These are phyloP conservation scores for Ceratocystis papillata DNA, from an alignment of 2,329 filamentous ascomycete species.

Conservation along the genomic window DNA sequence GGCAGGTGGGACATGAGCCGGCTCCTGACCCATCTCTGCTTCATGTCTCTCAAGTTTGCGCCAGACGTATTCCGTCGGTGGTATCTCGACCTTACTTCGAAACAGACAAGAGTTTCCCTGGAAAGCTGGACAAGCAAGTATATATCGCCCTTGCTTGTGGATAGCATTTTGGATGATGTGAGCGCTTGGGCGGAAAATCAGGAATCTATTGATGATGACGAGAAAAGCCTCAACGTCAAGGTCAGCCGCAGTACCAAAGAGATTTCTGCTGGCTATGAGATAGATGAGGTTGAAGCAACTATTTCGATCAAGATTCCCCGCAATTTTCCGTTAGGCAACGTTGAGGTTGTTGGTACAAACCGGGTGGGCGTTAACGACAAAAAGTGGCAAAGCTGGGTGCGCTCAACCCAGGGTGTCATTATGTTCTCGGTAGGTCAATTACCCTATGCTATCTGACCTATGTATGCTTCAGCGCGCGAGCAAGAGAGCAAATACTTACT, in stretches of 20 bases:
- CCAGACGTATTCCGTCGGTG: constrained; percentile 72
- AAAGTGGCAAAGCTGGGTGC: constrained; percentile 87
- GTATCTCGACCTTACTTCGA: constrained; percentile 71
- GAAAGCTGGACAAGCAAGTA: constrained; percentile 77
- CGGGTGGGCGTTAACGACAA: constrained; percentile 80
- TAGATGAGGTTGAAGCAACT: constrained; percentile 76
- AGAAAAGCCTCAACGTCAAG: constrained; percentile 54
- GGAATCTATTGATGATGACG: constrained; percentile 36
- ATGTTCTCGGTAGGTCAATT: constrained; percentile 58
- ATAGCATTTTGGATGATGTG: constrained; percentile 56
- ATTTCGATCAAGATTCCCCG: constrained; percentile 73
- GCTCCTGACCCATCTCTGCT: constrained; percentile 78
- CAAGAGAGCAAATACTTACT: constrained; percentile 12
- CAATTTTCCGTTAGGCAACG: constrained; percentile 71
- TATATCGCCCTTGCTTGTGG: constrained; percentile 62
- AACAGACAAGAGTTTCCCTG: constrained; percentile 68
- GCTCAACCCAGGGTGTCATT: constrained; percentile 82
- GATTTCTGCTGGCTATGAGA: constrained; percentile 70
- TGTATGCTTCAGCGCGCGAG: background rate
- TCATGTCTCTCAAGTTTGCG: constrained; percentile 63
- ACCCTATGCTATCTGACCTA: background rate
- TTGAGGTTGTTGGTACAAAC: constrained; percentile 64
- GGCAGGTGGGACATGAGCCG: constrained; percentile 58
- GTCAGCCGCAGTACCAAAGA: constrained; percentile 62
- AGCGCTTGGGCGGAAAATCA: constrained; percentile 52